These are phyloP conservation scores for Alternaria gansuensis DNA, from an alignment of 2,329 filamentous ascomycete genomes.

Conservation along the genomic window DNA sequence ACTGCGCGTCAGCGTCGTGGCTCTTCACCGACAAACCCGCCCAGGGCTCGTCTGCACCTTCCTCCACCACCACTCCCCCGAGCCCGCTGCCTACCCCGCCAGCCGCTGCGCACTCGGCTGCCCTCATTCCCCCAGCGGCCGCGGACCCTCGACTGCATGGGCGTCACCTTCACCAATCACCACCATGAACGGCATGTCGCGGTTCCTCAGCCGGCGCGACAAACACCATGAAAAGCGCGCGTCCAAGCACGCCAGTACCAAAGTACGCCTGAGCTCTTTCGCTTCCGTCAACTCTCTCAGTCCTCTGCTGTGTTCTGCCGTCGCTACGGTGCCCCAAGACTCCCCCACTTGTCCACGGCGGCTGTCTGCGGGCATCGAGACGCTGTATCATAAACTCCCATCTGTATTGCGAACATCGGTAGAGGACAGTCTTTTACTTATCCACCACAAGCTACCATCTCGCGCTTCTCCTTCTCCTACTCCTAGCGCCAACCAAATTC, in stretches of 20 bases:
- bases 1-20: constrained; percentile 10
- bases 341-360: constrained; percentile 17
- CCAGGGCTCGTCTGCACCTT: constrained; percentile 23
- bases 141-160: constrained; percentile 32
- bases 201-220: constrained; percentile 76
- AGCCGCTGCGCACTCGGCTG: constrained; percentile 8
- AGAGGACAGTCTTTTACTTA: constrained; percentile 31
- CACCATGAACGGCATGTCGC: constrained; percentile 64
- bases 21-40: constrained; percentile 8
- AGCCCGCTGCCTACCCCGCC: constrained; percentile 29
- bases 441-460: constrained; percentile 30
- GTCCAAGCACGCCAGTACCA: constrained; percentile 44
- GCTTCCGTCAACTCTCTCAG: constrained; percentile 28
- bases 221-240: constrained; percentile 57
- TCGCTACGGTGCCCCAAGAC: constrained; percentile 18
- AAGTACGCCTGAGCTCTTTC: constrained; percentile 43
- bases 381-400: constrained; percentile 39
- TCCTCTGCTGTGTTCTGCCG: constrained; percentile 23
- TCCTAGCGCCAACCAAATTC: constrained; percentile 20
- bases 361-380: constrained; percentile 31
- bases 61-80: constrained; percentile 12
- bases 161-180: constrained; percentile 19
- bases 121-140: constrained; percentile 13
- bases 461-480: constrained; percentile 23
- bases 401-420: constrained; percentile 27